These are phyloP conservation scores for Colletotrichum higginsianum DNA, from an alignment of 2,329 filamentous ascomycete species.

Conservation along the genomic window DNA sequence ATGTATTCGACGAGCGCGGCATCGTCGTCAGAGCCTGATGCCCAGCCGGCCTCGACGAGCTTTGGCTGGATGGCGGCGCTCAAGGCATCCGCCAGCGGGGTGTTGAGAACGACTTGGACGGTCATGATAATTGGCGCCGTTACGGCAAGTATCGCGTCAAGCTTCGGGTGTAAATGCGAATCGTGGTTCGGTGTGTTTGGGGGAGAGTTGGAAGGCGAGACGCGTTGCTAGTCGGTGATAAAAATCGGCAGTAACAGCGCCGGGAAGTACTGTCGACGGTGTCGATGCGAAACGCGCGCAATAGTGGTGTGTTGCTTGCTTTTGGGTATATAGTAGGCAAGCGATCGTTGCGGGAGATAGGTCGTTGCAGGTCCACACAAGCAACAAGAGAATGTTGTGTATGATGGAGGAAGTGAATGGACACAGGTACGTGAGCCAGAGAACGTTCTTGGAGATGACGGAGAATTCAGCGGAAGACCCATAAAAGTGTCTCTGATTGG, in stretches of 20 bases:
- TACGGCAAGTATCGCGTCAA: slow-evolving; percentile 22
- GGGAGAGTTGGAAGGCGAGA: slow-evolving; percentile 26
- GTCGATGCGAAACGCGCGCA: slow-evolving; percentile 9
- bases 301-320: neutral
- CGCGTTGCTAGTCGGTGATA: slow-evolving; percentile 27
- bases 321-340: slow-evolving; percentile 31
- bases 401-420: slow-evolving; percentile 28
- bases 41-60: slow-evolving; percentile 94
- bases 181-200: slow-evolving; percentile 13
- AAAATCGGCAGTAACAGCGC: slow-evolving; percentile 19
- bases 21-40: slow-evolving; percentile 81
- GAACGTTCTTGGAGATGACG: slow-evolving; percentile 31
- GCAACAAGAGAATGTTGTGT: slow-evolving; percentile 35
- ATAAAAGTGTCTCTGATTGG: slow-evolving; percentile 18
- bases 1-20: slow-evolving; percentile 95
- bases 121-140: slow-evolving; percentile 72
- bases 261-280: neutral
- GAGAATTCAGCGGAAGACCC: slow-evolving; percentile 16
- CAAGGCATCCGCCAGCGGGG: slow-evolving; percentile 88
- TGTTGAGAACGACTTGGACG: slow-evolving; percentile 81
- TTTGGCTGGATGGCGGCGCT: slow-evolving; percentile 89
- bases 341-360: neutral
- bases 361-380: slow-evolving; percentile 17
- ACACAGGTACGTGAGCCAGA: slow-evolving; percentile 3
- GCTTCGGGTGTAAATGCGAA: slow-evolving; percentile 25